Evolutionary conservation across 352 stramenopile species (phyloP).

Genomic region (Thalassiosira mediterranea): DNA sequence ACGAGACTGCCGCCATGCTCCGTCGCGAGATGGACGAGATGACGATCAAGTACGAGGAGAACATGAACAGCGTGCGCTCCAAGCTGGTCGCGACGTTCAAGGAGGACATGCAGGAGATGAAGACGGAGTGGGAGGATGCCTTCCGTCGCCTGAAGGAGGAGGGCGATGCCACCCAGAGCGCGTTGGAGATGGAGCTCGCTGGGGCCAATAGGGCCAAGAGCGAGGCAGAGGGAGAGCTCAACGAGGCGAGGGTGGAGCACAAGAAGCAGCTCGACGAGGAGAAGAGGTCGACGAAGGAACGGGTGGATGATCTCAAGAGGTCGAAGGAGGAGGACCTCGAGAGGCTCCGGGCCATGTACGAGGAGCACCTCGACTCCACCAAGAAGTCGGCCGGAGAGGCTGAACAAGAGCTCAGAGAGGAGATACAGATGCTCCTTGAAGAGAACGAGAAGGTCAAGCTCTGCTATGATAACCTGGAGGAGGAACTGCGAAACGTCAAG

Average conservation of each 20-base stretch:
- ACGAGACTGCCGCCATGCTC: neutral
- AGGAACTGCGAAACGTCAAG: conserved; percentile 25
- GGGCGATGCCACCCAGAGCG: conserved; percentile 18
- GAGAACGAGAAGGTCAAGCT: conserved; percentile 59
- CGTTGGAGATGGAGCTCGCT: conserved; percentile 33
- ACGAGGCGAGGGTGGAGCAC: conserved; percentile 11
- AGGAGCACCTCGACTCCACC: conserved; percentile 33
- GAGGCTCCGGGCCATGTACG: conserved; percentile 42
- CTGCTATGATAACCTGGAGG: conserved; percentile 38
- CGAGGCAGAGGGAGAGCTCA: conserved; percentile 21
- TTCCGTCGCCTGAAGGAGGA: conserved; percentile 32
- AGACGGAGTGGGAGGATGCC: conserved; percentile 45
- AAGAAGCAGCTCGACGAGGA: conserved; percentile 13
- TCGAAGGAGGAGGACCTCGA: conserved; percentile 51
- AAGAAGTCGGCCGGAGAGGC: conserved; percentile 12
- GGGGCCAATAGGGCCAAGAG: conserved; percentile 15
- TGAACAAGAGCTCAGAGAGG: conserved; percentile 28
- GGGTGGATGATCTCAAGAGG: conserved; percentile 33
- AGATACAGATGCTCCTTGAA: too few relatives aligned
- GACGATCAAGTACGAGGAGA: conserved; percentile 22
- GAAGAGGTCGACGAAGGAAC: conserved; percentile 4
- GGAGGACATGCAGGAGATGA: conserved; percentile 55
- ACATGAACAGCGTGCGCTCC: conserved; percentile 8
- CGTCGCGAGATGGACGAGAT: conserved; percentile 10
- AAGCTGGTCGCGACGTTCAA: conserved; percentile 47